Evolutionary conservation across 495 filamentous ascomycete species (phyloP), one percentile per base, ranked within the genome.

Genomic region (Beverwykella pulmonaria): DNA sequence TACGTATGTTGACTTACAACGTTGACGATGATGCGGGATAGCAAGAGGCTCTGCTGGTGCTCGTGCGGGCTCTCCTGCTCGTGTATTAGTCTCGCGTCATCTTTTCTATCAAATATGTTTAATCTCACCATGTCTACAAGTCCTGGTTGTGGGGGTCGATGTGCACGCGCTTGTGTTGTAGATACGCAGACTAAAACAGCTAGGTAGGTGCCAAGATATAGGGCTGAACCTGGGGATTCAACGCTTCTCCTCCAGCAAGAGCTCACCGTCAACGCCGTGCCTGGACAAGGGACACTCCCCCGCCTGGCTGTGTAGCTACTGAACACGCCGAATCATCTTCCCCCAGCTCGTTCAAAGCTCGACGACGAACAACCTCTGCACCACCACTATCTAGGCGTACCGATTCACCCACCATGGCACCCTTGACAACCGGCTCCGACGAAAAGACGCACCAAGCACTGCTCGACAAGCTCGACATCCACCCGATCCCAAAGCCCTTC

Each of bases 1-100:
- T n/a, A 52, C 23, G 23, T 60, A 17, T 26, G 1, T 19, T 44
- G 20, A 80, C 88, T 73, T 82, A 98, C 94, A 70, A 98, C 92
- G 71, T 98, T 98, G 73, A 88, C 94, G 79, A 97, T 96, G 80
- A 98, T 97, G 49, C 94, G 92, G 10, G 91, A 93, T 23, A 98
- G 83, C 55, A 98, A 84, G 52, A 96, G 80, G 67, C 88, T 92
- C 82, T 98, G 94, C 81, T 98, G 94, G 75, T 97, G 92, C 75
- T 98, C 94, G 74, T 98, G 94, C 50, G 94, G 94, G 74, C 90
- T 94, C 77, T 98, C 94, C 94, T 97, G 19, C 10, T 15, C 0
- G 9, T n/a, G 44, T 46, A 10, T 56, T 14, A 34, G 8, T 59
- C 52, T 53, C 59, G 59, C 39, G 59, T 53, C 57, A 23, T 49